Evolutionary conservation across 108 stramenopile species (phyloP).

Genomic region (Pseudonitzschia multiseries): DNA sequence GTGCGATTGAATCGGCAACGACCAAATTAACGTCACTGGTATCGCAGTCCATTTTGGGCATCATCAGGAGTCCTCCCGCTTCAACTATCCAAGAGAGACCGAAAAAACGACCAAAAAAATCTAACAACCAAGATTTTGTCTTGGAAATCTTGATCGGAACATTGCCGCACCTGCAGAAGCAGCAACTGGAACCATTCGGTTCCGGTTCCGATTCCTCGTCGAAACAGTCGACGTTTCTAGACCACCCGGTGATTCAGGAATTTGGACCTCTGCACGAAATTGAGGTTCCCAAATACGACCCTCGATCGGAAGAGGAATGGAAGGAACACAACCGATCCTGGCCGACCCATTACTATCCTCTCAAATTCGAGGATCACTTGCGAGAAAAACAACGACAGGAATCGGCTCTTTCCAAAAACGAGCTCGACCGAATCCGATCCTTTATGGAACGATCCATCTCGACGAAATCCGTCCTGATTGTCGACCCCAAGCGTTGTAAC

Average conservation of each 20-base stretch:
- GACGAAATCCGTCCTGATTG: constrained; percentile 43
- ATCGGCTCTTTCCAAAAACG: constrained; percentile 37
- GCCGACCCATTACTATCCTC: constrained; percentile 67
- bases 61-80: background rate
- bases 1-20: background rate
- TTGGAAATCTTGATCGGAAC: constrained; percentile 11
- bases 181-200: background rate
- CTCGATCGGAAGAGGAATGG: constrained; percentile 58
- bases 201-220: background rate
- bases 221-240: background rate
- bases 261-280: constrained; percentile 17
- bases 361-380: constrained; percentile 54
- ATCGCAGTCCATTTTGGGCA: too few relatives aligned
- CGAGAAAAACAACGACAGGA: constrained; percentile 49
- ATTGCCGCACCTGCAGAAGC: background rate
- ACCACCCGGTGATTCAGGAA: constrained; percentile 1
- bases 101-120: constrained; percentile 4
- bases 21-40: background rate
- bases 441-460: constrained; percentile 30
- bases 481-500: constrained; percentile 32
- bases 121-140: background rate
- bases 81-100: background rate
- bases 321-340: constrained; percentile 59
- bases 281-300: constrained; percentile 53
- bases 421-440: constrained; percentile 37